Evolutionary conservation across 2,329 filamentous ascomycete genomes (phyloP).

Genomic region (Nothopassalora personata): DNA sequence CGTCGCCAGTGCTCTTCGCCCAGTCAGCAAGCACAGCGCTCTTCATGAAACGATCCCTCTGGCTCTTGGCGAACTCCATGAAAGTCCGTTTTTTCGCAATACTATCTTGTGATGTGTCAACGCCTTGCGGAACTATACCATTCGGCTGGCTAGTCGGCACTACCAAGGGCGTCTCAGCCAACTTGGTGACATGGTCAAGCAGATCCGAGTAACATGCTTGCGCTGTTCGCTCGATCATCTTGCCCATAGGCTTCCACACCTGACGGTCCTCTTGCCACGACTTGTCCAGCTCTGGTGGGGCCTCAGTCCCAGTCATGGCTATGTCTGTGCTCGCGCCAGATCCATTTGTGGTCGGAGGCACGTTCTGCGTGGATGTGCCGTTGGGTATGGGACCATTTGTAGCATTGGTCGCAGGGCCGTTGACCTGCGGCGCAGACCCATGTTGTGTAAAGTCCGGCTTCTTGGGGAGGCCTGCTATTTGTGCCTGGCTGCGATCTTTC

Average conservation of each 20-base stretch:
- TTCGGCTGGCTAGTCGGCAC: constrained; percentile 43
- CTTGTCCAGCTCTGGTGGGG: constrained; percentile 55
- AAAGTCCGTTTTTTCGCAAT: constrained; percentile 69
- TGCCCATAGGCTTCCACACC: constrained; percentile 65
- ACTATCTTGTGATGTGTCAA: constrained; percentile 59
- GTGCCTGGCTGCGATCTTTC: constrained; percentile 28
- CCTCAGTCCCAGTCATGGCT: constrained; percentile 3
- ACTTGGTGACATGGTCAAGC: constrained; percentile 60
- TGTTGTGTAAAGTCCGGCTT: constrained; percentile 19
- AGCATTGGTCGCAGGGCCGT: constrained; percentile 1
- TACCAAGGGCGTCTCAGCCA: constrained; percentile 59
- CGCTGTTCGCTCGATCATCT: constrained; percentile 69
- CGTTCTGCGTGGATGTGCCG: constrained; percentile 9
- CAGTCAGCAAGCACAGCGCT: constrained; percentile 85
- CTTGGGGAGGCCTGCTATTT: constrained; percentile 16
- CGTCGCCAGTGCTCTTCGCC: constrained; percentile 66
- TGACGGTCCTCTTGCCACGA: constrained; percentile 57
- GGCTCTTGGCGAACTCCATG: constrained; percentile 70
- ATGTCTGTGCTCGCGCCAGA: constrained; percentile 3
- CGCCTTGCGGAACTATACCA: constrained; percentile 34
- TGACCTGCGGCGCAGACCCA: constrained; percentile 6
- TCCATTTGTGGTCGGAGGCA: constrained; percentile 15
- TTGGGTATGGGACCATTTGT: constrained; percentile 14
- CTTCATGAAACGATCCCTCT: constrained; percentile 87
- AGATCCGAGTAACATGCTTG: constrained; percentile 80